Base-by-base conservation (phyloP, 2,329 filamentous ascomycete species). In the Hypoxylon sp. region DNA sequence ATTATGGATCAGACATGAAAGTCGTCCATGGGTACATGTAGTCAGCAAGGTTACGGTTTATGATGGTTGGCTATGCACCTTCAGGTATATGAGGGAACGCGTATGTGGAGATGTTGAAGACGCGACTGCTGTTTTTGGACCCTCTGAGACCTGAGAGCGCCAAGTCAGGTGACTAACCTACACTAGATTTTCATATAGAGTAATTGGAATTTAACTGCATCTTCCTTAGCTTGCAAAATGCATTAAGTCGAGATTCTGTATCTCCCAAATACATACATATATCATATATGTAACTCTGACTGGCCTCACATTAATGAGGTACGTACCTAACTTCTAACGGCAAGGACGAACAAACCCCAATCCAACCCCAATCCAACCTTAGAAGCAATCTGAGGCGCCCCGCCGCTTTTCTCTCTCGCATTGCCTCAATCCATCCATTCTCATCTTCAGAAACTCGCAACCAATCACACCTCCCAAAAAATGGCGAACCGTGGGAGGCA, bases 141-240 rank as follows among this genome's bases (percentile, higher is more conserved):
- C 29, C 19, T 63, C 33, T 35, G 35, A 42, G 35, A 22, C 19
- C 47, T 31, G 6, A 2, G n/a, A 56, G 55, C 67, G 61, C 67
- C 61, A 65, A 24, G 53, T 70, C 67, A 68, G 67, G 61, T 70
- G 64, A 70, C 46, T n/a, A n/a, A n/a, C n/a, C n/a, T 47, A 48
- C n/a, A 19, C 2, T 24, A 4, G 9, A 47, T 37, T 9, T 22
- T 26, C 26, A 26, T 26, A 26, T 22, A 22, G 3, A 22, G 19
- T 22, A 22, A 22, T 22, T 22, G 19, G 3, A 22, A 22, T 22
- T 22, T 22, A 22, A 22, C 19, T 22, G 19, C 19, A 22, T 22
- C 19, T 22, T 22, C 19, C 19, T 22, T 22, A 22, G 19, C 19
- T 22, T 22, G 19, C 19, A 22, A 22, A 22, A 22, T 22, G 19